These are phyloP conservation scores for Crithidia fasciculata DNA, from an alignment of 208 protist species.

Conservation along the genomic window DNA sequence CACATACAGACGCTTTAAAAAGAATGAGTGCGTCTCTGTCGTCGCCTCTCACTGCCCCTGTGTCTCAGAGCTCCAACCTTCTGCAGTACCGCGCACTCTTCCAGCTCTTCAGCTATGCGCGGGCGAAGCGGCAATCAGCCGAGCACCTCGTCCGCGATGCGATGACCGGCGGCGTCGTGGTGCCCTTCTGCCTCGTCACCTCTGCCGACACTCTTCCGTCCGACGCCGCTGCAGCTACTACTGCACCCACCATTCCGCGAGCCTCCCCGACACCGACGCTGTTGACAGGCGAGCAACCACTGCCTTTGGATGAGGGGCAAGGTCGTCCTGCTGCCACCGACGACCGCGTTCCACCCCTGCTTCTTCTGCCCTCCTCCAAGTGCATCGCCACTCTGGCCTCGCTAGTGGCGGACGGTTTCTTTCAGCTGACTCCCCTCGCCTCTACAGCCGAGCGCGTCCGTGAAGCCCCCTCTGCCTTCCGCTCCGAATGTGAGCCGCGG, in stretches of 20 bases:
- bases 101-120: conserved; percentile 67
- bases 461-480: conserved; percentile 12
- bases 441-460: conserved; percentile 40
- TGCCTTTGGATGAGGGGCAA: not conserved
- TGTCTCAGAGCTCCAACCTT: conserved; percentile 34
- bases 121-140: conserved; percentile 39
- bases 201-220: not conserved
- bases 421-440: conserved; percentile 49
- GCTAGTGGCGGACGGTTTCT: conserved; percentile 67
- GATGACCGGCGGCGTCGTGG: conserved; percentile 66
- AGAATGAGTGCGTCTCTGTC: not conserved
- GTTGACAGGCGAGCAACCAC: not conserved
- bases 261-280: not conserved
- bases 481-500: conserved; percentile 49
- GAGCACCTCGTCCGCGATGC: conserved; percentile 60
- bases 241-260: not conserved
- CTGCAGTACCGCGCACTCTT: conserved; percentile 65
- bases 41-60: not conserved
- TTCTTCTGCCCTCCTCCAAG: conserved; percentile 68
- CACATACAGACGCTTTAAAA: not conserved
- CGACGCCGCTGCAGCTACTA: not conserved
- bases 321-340: not conserved
- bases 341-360: not conserved
- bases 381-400: conserved; percentile 46
- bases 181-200: conserved; percentile 37